A percentile compares a stretch with the other conserved stretches of the same genome.
These are phyloP conservation scores for Monilinia laxa DNA, from an alignment of 2,329 filamentous ascomycete species.

Conservation along the genomic window DNA sequence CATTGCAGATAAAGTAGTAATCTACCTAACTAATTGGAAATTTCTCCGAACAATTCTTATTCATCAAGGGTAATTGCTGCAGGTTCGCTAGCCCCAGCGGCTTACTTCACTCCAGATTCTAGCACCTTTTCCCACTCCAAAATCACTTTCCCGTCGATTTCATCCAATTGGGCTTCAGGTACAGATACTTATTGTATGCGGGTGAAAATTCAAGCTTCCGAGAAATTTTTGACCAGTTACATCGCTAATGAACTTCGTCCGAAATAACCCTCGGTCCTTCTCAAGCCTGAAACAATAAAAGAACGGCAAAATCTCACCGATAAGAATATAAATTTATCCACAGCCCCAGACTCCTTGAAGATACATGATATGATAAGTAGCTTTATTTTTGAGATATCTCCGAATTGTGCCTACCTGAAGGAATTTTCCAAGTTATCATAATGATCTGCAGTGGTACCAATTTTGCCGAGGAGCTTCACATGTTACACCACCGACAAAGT, in stretches of 20 bases:
- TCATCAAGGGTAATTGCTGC: not conserved
- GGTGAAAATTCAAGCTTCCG: not conserved
- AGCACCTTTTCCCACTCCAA: not conserved
- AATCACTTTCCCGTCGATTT: not conserved
- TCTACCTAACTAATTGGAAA: not conserved
- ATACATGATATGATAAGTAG: not conserved
- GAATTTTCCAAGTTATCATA: not conserved
- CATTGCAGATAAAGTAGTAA: not conserved
- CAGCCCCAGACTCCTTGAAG: not conserved
- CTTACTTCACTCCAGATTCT: not conserved
- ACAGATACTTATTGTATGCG: not conserved
- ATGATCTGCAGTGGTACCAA: not conserved
- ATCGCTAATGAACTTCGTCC: not conserved
- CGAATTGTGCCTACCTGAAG: not conserved
- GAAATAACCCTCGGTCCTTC: not conserved
- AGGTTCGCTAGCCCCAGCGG: not conserved
- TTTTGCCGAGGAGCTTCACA: conserved; percentile 2
- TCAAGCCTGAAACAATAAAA: conserved; percentile 3
- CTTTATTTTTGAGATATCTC: too few species aligned
- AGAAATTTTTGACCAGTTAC: not conserved
- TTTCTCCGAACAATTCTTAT: not conserved
- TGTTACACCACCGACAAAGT: not conserved
- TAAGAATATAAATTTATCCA: conserved; percentile 6
- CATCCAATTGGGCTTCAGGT: not conserved
- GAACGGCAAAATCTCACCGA: conserved; percentile 6